Base-by-base conservation (phyloP, 2,329 filamentous ascomycete species). In the Lomentospora prolificans region DNA sequence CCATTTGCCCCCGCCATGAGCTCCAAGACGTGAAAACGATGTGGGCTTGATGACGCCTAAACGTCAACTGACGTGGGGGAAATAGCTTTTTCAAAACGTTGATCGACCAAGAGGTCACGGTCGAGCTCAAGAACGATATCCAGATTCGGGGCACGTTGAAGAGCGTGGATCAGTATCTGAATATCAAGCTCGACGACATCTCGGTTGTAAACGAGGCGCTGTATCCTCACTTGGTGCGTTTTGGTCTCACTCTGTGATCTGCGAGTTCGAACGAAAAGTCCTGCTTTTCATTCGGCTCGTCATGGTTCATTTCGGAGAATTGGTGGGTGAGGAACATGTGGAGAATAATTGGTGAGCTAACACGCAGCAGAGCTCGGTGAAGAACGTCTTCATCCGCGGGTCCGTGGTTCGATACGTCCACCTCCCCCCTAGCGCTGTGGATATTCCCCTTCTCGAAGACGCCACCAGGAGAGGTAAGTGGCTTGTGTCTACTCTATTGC, bases 61-160 rank as follows among this genome's bases (percentile, higher is more conserved):
- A n/a, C n/a, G n/a, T n/a, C n/a, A n/a, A n/a, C n/a, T n/a, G n/a
- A n/a, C n/a, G n/a, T n/a, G n/a, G n/a, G n/a, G n/a, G n/a, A n/a
- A n/a, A n/a, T 67, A 94, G 89, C 76, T 97, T 96, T 78, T 97
- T 97, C 84, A 97, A 97, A 73, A 97, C 92, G 55, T 87, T 97
- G 66, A 95, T 96, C 70, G 94, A 96, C 77, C 87, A 94, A 64
- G 86, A 95, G 77, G 91, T 99, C 67, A 97, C 91, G 50, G 90
- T 99, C 69, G 94, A 99, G 77, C 88, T 99, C 70, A 99, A 99
- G 76, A 99, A 99, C 72, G 94, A 99, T 74, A 95, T 99, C 64
- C 90, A 91, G 69, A 95, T 99, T 70, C 89, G 89, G 65, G 94
- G 94, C 62, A 95, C 86, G 33, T 80, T 99, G 62, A 99, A 97